Base-by-base conservation (phyloP, 2,329 filamentous ascomycete genomes). In the Aureobasidium vineae region DNA sequence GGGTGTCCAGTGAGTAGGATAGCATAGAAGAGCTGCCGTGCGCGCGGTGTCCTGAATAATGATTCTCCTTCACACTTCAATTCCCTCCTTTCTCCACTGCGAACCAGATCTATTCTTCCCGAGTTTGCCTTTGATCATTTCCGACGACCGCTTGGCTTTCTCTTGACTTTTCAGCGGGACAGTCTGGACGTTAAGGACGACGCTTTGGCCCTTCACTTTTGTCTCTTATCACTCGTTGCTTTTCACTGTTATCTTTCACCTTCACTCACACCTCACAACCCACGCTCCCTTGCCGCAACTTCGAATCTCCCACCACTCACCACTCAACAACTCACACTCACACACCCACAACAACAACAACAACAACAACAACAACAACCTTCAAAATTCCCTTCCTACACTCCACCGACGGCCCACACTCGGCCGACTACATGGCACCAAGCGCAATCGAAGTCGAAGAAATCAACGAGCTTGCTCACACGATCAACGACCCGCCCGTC, bases 381-480 rank as follows among this genome's bases (percentile, higher is more conserved):
- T 60, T 60, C 56, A 60, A 21, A 21, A 60, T 60, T 60, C 59
- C 59, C 28, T 50, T 63, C 59, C 21, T 63, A 38, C 21, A 36
- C 38, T 26, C 45, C 33, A 13, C 40, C 15, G 10, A 40, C 45
- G 65, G 61, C 61, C 50, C 54, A 38, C 45, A 15, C 26, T 40
- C 54, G 66, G 66, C 68, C 65, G 52, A 23, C 40, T 64, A 63
- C 52, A 75, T 75, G 73, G 73, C 73, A 56, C 73, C 73, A 41
- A 70, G 72, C 38, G 72, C 73, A 50, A 68, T 71, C 57, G 72
- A 74, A 63, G 66, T 72, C 65, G 70, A 69, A 28, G 65, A 73
- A 67, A 73, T 73, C 70, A 72, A 73, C 68, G 69, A 73, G 54
- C 38, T 72, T 36, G 66, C 68, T 47, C 63, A 68, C 50, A 70